Evolutionary conservation across 148 eudicot genomes (phyloP), one percentile per base, ranked within the genome.

Genomic region (Vaccinium macrocarpon): DNA sequence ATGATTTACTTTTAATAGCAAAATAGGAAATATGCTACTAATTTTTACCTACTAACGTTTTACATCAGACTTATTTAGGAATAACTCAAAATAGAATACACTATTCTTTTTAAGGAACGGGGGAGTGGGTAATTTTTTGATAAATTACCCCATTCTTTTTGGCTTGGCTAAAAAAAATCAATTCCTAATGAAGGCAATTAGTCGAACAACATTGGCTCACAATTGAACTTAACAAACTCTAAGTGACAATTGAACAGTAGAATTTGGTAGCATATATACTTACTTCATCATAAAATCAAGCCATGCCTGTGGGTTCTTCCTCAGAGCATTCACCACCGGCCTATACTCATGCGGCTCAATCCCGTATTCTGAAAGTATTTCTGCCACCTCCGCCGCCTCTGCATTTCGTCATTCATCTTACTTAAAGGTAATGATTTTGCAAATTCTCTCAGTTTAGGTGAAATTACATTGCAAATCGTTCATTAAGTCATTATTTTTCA

Each of bases 201-300:
- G 2, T 10, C 55, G 11, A 51, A 51, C 13, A 8, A 0, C 12
- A 53, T 53, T 53, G 57, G 35, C 42, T 27, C 73, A 12, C 16
- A 68, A 68, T 68, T 10, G 16, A 1, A 27, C 25, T 66, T 68
- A 12, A 13, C 42, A 25, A 68, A 25, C 4, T 12, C 38, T 13
- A 68, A 68, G 15, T 27, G 73, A 68, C 42, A 68, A 68, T 27
- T 14, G 38, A 27, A 68, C 2, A 11, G 0, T 25, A 8, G 12
- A 61, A 61, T 2, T 68, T 15, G 10, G 38, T 38, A 38, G 42
- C 0, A 38, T 4, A 0, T 35, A 0, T 32, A 91, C 96, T 88
- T 79, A 96, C 99, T 96, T 96, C 99, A 96, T 96, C 99, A 96
- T 96, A 59, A 96, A 96, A 82, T 96, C 97, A 80, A 96, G 97